Percentiles rank a stretch among this genome's conserved stretches.
Conservation (phyloP, 192 early-diverging fungal genomes). For the Coemansia sp. region DNA sequence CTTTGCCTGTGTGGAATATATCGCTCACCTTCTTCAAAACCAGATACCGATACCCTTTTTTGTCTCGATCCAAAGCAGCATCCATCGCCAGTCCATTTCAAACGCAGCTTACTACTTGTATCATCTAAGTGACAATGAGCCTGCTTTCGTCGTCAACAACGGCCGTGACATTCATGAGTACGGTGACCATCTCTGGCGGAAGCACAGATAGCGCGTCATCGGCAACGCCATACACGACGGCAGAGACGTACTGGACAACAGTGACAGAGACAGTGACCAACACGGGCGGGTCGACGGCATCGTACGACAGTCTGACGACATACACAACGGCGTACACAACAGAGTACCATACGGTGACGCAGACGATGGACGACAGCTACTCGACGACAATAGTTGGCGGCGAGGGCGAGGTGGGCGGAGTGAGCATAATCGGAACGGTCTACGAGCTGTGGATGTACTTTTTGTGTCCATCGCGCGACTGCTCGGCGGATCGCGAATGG, state of each 20-base stretch:
- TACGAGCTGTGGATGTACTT: slow-evolving; percentile 54
- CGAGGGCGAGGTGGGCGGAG: slow-evolving; percentile 36
- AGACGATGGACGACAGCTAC: slow-evolving; percentile 9
- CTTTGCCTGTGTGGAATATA: too few relatives aligned
- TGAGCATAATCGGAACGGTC: slow-evolving; percentile 32
- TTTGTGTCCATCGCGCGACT: slow-evolving; percentile 44
- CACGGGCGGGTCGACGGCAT: slow-evolving; percentile 5
- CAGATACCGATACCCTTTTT: too few relatives aligned
- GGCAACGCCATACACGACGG: slow-evolving; percentile 19
- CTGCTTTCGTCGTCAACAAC: slow-evolving; percentile 27
- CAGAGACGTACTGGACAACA: slow-evolving; percentile 24
- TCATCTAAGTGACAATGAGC: background rate
- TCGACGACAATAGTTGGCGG: slow-evolving; percentile 40
- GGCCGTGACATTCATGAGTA: slow-evolving; percentile 18
- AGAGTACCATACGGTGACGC: slow-evolving; percentile 24
- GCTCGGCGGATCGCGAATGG: slow-evolving; percentile 52
- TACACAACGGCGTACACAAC: slow-evolving; percentile 37
- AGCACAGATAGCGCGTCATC: background rate
- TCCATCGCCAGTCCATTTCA: too few relatives aligned
- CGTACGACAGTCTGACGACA: slow-evolving; percentile 29
- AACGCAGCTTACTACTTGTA: background rate
- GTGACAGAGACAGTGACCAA: slow-evolving; percentile 22
- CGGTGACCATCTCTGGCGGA: slow-evolving; percentile 15
- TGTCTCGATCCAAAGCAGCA: too few relatives aligned
- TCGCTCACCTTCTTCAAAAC: too few relatives aligned